A percentile compares a stretch with the other conserved stretches of the same genome.
Conservation (phyloP, 192 early-diverging fungal genomes). For the Lobulomyces angularis region DNA sequence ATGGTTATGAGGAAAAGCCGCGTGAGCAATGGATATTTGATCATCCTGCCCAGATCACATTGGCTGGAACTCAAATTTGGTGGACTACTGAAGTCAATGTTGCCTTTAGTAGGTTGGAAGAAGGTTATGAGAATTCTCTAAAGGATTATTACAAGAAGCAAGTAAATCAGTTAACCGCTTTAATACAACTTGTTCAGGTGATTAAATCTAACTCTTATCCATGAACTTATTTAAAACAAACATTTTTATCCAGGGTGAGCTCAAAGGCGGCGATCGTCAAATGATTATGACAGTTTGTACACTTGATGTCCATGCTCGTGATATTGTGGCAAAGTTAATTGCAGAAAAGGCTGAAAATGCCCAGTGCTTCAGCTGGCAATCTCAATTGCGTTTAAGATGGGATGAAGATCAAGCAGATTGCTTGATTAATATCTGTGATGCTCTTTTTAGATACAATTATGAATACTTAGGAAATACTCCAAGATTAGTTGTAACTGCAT, state of each 20-base stretch:
- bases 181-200: conserved; percentile 43
- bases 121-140: conserved; percentile 54
- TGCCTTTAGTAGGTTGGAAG: conserved; percentile 45
- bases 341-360: conserved; percentile 51
- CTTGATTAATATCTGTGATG: conserved; percentile 58
- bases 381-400: conserved; percentile 47
- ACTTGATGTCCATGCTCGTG: conserved; percentile 54
- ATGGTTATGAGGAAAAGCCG: conserved; percentile 54
- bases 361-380: conserved; percentile 55
- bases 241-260: conserved; percentile 55
- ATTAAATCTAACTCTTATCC: too few species aligned
- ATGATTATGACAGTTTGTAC: conserved; percentile 63
- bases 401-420: conserved; percentile 49
- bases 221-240: too few species aligned
- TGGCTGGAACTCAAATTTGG: conserved; percentile 54
- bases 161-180: conserved; percentile 48
- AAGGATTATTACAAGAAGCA: conserved; percentile 65
- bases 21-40: conserved; percentile 62
- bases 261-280: conserved; percentile 36
- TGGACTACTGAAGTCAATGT: conserved; percentile 61
- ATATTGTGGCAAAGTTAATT: conserved; percentile 54
- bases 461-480: conserved; percentile 56
- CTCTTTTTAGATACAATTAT: conserved; percentile 47
- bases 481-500: conserved; percentile 47
- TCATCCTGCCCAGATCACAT: conserved; percentile 48